These are phyloP conservation scores for Pascua sp. DNA, from an alignment of 1,284 basidiomycete genomes.

Conservation along the genomic window DNA sequence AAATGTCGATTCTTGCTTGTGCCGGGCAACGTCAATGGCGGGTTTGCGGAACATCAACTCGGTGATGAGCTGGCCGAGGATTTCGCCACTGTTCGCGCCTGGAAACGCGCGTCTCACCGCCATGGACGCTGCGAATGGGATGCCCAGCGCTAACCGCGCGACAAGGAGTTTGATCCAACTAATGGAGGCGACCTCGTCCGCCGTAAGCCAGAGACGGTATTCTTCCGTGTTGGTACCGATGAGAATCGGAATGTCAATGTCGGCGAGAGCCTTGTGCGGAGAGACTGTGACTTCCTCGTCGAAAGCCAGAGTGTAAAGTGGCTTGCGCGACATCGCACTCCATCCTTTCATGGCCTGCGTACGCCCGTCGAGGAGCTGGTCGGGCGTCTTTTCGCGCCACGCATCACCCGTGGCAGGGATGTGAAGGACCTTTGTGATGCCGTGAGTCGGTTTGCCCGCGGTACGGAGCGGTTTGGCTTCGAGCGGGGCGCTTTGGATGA, in stretches of 20 bases:
- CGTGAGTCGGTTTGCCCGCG: not conserved
- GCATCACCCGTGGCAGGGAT: too few relatives aligned
- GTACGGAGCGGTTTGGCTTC: not conserved
- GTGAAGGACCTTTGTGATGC: too few relatives aligned
- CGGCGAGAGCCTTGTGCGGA: not conserved
- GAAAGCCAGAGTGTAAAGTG: not conserved
- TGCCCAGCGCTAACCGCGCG: not conserved
- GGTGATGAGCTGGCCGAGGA: not conserved
- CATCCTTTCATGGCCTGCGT: not conserved
- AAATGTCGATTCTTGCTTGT: not conserved
- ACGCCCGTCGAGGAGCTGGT: not conserved
- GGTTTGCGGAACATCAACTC: not conserved
- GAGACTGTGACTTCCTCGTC: not conserved
- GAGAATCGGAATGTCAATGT: not conserved
- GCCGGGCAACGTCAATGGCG: not conserved
- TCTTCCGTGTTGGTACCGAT: conserved; percentile 6
- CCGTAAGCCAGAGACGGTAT: conserved; percentile 1
- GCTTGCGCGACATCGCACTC: not conserved
- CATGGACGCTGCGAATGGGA: not conserved
- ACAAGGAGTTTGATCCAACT: not conserved
- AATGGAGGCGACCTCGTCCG: not conserved
- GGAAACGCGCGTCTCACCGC: not conserved
- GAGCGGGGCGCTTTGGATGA: not conserved
- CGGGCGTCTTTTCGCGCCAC: too few relatives aligned
- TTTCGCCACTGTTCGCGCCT: not conserved